Evolutionary conservation across 192 early-diverging fungal species (phyloP).

Genomic region (Phycomyces nitens): DNA sequence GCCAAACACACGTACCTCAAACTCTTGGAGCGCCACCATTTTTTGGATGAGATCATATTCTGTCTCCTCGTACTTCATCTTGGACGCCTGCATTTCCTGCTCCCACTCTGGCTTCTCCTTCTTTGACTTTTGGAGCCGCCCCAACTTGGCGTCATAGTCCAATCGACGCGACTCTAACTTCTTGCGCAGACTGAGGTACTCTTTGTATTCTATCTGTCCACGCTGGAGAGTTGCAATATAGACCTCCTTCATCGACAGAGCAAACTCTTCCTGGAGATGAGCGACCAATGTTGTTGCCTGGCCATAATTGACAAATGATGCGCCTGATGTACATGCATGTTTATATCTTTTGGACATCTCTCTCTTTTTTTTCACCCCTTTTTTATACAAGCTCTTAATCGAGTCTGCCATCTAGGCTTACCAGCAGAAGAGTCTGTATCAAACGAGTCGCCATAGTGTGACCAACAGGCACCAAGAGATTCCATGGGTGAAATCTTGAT

Average conservation of each 20-base stretch:
- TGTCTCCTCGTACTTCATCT: conserved; percentile 93
- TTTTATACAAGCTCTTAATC: not conserved
- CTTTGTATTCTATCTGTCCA: conserved; percentile 47
- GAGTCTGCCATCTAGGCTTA: conserved; percentile 5
- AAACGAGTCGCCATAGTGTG: conserved; percentile 54
- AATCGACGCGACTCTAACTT: conserved; percentile 86
- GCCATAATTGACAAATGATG: conserved; percentile 47
- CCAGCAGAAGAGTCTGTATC: conserved; percentile 37
- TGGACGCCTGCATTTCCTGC: conserved; percentile 86
- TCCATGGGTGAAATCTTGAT: conserved; percentile 63
- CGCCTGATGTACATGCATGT: conserved; percentile 33
- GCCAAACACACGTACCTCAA: conserved; percentile 63
- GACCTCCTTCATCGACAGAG: conserved; percentile 28
- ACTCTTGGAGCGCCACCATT: conserved; percentile 83
- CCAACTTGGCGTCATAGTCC: conserved; percentile 91
- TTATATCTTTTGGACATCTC: not conserved
- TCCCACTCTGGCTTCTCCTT: conserved; percentile 88
- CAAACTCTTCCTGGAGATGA: conserved; percentile 45
- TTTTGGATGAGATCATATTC: conserved; percentile 70
- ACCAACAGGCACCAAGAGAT: conserved; percentile 62
- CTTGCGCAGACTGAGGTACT: conserved; percentile 63
- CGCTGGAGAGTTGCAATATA: conserved; percentile 43
- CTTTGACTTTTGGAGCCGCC: conserved; percentile 84
- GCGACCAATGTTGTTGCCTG: conserved; percentile 46
- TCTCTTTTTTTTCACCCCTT: not conserved